Conservation (phyloP, 192 early-diverging fungal species). For the Backusella circina region DNA sequence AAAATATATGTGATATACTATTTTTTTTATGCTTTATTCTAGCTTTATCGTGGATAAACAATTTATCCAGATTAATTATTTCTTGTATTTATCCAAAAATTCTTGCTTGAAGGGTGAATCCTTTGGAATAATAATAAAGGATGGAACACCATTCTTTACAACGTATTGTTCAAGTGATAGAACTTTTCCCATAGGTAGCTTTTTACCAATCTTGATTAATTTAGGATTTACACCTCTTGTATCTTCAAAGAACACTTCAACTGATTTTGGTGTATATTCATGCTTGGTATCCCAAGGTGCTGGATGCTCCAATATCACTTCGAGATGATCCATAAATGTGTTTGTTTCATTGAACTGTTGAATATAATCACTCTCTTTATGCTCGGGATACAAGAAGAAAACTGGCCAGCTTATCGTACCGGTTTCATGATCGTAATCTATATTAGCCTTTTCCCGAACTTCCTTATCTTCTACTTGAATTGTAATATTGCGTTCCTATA, state of each 20-base stretch:
- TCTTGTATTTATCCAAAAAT: constrained; percentile 62
- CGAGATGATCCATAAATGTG: constrained; percentile 82
- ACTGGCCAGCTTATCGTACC: constrained; percentile 78
- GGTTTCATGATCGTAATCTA: constrained; percentile 46
- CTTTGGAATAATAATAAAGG: constrained; percentile 84
- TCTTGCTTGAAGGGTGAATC: constrained; percentile 53
- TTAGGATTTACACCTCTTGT: constrained; percentile 45
- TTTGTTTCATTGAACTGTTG: constrained; percentile 77
- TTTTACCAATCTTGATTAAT: constrained; percentile 62
- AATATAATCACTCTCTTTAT: constrained; percentile 87
- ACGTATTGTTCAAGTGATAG: constrained; percentile 63
- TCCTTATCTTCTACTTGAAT: constrained; percentile 39
- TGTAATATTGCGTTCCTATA: constrained; percentile 42
- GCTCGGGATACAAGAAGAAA: constrained; percentile 93
- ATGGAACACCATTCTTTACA: constrained; percentile 80
- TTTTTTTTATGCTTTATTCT: background rate
- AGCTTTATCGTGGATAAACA: background rate
- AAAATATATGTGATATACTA: background rate
- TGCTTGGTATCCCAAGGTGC: constrained; percentile 79
- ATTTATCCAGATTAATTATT: constrained; percentile 20
- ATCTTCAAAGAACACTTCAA: constrained; percentile 83
- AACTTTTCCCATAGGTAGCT: constrained; percentile 59
- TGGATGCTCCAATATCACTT: constrained; percentile 72
- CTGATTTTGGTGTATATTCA: constrained; percentile 63
- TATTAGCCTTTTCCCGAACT: constrained; percentile 39